A percentile compares a stretch with the other conserved stretches of the same genome.
These are phyloP conservation scores for Acanthamoeba healyi DNA, from an alignment of 208 protist species.

Conservation along the genomic window DNA sequence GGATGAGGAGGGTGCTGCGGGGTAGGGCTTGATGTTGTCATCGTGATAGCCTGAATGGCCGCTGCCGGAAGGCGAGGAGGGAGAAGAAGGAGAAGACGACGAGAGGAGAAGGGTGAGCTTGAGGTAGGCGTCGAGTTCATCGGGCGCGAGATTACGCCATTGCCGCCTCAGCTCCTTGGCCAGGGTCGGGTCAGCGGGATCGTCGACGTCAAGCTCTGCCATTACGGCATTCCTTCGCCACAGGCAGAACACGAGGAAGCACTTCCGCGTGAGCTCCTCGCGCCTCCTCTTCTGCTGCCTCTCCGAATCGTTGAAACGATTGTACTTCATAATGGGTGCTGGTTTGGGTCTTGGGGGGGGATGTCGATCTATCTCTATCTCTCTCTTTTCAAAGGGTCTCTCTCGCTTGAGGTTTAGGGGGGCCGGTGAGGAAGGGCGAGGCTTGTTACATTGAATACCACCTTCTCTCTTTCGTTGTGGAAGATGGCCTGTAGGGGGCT, in stretches of 20 bases:
- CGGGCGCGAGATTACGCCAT: background rate
- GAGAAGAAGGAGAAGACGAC: background rate
- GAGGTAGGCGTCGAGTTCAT: background rate
- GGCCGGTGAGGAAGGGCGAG: no score
- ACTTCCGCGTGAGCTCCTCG: background rate
- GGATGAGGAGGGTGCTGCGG: no score
- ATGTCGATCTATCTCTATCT: no score
- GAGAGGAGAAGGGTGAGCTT: background rate
- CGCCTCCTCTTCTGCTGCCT: background rate
- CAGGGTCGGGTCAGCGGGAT: background rate
- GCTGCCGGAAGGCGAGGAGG: no score
- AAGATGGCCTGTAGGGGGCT: no score
- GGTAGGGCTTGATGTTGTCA: no score
- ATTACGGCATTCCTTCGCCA: background rate
- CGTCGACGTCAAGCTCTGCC: background rate
- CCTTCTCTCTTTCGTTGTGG: no score
- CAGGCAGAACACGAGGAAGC: constrained; percentile 14
- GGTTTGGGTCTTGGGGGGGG: background rate
- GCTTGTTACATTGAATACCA: no score
- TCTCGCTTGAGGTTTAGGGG: no score
- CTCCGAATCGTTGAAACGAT: background rate
- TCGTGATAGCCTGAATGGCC: no score
- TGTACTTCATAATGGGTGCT: constrained; percentile 20
- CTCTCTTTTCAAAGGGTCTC: no score
- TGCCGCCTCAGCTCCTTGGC: background rate